These are phyloP conservation scores for Theileria sp. DNA, from an alignment of 169 alveolate genomes.

Conservation along the genomic window DNA sequence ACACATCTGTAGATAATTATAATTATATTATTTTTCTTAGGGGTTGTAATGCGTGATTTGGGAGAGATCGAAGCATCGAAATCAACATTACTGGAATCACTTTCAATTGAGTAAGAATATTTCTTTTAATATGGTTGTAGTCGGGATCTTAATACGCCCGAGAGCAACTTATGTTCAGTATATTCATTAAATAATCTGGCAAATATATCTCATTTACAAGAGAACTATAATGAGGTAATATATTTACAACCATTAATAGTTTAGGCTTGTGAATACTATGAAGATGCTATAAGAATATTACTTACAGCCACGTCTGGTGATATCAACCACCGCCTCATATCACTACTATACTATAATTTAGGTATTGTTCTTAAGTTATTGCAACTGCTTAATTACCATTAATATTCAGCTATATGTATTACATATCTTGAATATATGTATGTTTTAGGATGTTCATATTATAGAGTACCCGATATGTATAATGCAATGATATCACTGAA, in stretches of 20 bases:
- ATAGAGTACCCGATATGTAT: conserved; percentile 12
- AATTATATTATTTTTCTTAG: not conserved
- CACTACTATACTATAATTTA: conserved; percentile 52
- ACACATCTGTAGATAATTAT: not conserved
- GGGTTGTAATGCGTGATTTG: conserved; percentile 50
- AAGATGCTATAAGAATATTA: conserved; percentile 47
- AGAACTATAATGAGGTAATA: conserved; percentile 8
- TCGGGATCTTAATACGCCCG: conserved; percentile 10
- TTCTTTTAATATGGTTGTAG: not conserved
- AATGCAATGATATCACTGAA: conserved; percentile 38
- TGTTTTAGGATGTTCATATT: conserved; percentile 23
- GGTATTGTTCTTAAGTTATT: not conserved
- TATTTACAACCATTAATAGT: not conserved
- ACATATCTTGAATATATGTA: not conserved
- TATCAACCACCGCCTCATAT: conserved; percentile 50
- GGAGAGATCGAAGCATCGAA: conserved; percentile 53
- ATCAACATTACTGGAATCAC: conserved; percentile 49
- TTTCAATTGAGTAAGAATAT: conserved; percentile 20
- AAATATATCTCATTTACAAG: conserved; percentile 30
- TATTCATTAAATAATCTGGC: conserved; percentile 52
- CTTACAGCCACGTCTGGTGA: conserved; percentile 64
- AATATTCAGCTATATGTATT: conserved; percentile 26
- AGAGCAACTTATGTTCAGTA: conserved; percentile 47
- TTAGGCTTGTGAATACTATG: conserved; percentile 32
- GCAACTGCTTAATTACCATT: not conserved